These are phyloP conservation scores for Davidsoniella eucalypti DNA, from an alignment of 2,329 filamentous ascomycete genomes.

Conservation along the genomic window DNA sequence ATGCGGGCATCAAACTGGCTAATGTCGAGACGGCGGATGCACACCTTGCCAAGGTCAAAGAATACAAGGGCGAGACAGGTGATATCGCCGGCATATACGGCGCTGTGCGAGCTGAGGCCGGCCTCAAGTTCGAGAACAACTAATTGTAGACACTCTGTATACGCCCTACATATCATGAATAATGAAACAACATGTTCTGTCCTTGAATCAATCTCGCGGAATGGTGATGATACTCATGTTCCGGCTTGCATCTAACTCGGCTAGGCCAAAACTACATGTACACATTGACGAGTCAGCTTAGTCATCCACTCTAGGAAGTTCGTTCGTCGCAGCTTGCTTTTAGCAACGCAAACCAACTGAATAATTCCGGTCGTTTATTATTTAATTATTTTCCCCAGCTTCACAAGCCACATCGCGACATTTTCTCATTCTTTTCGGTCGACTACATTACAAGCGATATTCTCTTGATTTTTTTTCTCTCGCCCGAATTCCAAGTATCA, in stretches of 20 bases:
- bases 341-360: neutral
- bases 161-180: neutral
- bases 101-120: slow-evolving; percentile 55
- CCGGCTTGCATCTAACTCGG: neutral
- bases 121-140: slow-evolving; percentile 54
- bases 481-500: too few relatives aligned
- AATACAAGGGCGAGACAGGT: slow-evolving; percentile 48
- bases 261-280: neutral
- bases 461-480: too few relatives aligned
- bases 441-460: too few relatives aligned
- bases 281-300: neutral
- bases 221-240: neutral
- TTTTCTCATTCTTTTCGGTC: too few relatives aligned
- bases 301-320: slow-evolving; percentile 4
- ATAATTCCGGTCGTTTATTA: neutral
- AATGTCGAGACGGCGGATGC: slow-evolving; percentile 50
- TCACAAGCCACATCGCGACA: too few relatives aligned
- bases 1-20: slow-evolving; percentile 43
- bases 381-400: neutral
- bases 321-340: neutral
- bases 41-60: slow-evolving; percentile 53
- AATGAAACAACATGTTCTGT: neutral
- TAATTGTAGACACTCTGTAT: neutral
- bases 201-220: neutral
- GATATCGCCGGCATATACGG: slow-evolving; percentile 78